Base-by-base conservation (phyloP, 2,329 filamentous ascomycete species). In the Parastagonospora avenae region DNA sequence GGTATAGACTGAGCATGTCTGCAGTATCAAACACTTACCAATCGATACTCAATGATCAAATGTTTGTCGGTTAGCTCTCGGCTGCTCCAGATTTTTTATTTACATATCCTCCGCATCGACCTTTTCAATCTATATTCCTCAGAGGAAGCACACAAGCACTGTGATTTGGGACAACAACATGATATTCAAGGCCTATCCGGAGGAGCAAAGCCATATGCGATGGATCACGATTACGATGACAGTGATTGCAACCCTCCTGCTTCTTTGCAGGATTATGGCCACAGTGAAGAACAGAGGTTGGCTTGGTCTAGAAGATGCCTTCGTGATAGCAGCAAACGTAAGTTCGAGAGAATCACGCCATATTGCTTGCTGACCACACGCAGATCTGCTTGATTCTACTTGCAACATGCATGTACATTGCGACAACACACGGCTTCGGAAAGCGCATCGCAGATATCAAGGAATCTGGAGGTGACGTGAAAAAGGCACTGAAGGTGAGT, bases 351-450 rank as follows among this genome's bases (percentile, higher is more conserved):
- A 1, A 12, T 19, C 15, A 33, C 8, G 16, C 12, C 3, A 11
- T 8, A 9, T 3, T 7, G 9, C 14, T 19, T 8, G 12, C 31
- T 60, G 42, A 62, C 41, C 2, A 39, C n/a, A 5, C 40, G 10
- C 31, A 61, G 59, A n/a, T 59, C 4, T 60, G 46, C 19, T 46
- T 62, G 4, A 56, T 60, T 3, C 7, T 54, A 0, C 42, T 62
- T 2, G 53, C 57, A 24, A 47, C 42, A 1, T 55, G 53, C 40
- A 46, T 62, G 6, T 58, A 52, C 19, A 52, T 15, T 29, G 37
- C 60, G 8, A 63, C 63, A 9, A 54, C 24, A n/a, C 52, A 66
- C 28, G 63, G 64, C 4, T 68, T 68, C 32, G 65, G 64, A 5
- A 43, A 47, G 42, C 55, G 46, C 4, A 45, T 52, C 8, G 50